These are phyloP conservation scores for Holtermanniella nyarrowii DNA, from an alignment of 768 basidiomycete species.

Conservation along the genomic window DNA sequence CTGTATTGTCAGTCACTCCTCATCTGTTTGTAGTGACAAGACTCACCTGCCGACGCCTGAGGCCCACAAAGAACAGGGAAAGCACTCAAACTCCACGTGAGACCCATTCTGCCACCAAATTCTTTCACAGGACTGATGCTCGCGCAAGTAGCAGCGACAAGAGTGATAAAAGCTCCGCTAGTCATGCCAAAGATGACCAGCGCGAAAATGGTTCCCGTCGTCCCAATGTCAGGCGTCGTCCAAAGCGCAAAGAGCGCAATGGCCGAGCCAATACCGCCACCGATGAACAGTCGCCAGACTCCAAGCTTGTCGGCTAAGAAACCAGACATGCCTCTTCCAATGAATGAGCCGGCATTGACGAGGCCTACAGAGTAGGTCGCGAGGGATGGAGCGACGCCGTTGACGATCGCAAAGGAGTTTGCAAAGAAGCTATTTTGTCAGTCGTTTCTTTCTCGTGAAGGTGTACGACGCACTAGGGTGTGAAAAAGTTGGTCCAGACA, in stretches of 20 bases:
- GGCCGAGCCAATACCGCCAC: constrained; percentile 5
- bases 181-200: constrained; percentile 12
- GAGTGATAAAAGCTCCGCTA: constrained; percentile 4
- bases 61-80: constrained; percentile 28
- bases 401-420: constrained; percentile 8
- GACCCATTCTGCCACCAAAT: constrained; percentile 35
- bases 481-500: constrained; percentile 6
- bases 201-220: constrained; percentile 9
- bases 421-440: constrained; percentile 15
- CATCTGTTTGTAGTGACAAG: neutral
- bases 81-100: constrained; percentile 29
- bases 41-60: constrained; percentile 28
- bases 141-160: constrained; percentile 28
- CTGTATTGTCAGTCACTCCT: constrained; percentile 2
- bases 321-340: constrained; percentile 10
- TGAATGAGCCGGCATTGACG: constrained; percentile 14
- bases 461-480: neutral
- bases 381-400: constrained; percentile 3
- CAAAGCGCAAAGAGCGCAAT: constrained; percentile 12
- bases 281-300: constrained; percentile 8
- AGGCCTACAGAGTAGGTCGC: constrained; percentile 8
- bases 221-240: constrained; percentile 7
- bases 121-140: constrained; percentile 31
- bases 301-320: constrained; percentile 9
- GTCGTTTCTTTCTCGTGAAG: too few relatives aligned